Evolutionary conservation across 306 rosid species (phyloP).

Genomic region (Abrus precatorius): DNA sequence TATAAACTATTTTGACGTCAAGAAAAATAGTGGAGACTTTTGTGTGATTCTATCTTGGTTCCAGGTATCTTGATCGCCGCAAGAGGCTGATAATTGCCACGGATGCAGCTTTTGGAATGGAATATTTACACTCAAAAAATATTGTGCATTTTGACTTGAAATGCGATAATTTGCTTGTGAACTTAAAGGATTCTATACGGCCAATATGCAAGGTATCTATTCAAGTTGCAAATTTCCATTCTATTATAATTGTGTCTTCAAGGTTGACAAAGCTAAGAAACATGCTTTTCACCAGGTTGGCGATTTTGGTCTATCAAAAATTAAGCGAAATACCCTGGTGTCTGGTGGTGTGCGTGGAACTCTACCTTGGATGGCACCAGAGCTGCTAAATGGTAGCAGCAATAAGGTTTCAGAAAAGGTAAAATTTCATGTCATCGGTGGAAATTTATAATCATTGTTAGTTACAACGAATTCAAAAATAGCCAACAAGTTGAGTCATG

Average conservation of each 20-base stretch:
- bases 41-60: conserved; percentile 46
- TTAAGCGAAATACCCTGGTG: conserved; percentile 83
- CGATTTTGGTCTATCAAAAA: conserved; percentile 92
- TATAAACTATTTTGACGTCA: conserved; percentile 22
- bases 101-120: conserved; percentile 99
- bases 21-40: conserved; percentile 30
- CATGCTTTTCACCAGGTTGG: conserved; percentile 68
- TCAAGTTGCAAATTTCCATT: conserved; percentile 26
- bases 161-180: conserved; percentile 93
- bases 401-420: conserved; percentile 93
- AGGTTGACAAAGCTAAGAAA: conserved; percentile 9
- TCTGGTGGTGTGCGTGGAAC: conserved; percentile 97
- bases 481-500: not conserved
- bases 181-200: conserved; percentile 81
- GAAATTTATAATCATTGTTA: conserved; percentile 19
- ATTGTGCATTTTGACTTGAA: conserved; percentile 94
- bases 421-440: not conserved
- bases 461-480: not conserved
- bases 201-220: conserved; percentile 89
- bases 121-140: conserved; percentile 84
- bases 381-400: conserved; percentile 88
- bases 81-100: conserved; percentile 87
- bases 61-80: conserved; percentile 88
- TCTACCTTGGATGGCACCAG: conserved; percentile 96
- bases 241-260: not conserved